A percentile compares a stretch with the other conserved stretches of the same genome.
Evolutionary conservation across 768 basidiomycete genomes (phyloP).

Genomic region (Mycena leptocephala): DNA sequence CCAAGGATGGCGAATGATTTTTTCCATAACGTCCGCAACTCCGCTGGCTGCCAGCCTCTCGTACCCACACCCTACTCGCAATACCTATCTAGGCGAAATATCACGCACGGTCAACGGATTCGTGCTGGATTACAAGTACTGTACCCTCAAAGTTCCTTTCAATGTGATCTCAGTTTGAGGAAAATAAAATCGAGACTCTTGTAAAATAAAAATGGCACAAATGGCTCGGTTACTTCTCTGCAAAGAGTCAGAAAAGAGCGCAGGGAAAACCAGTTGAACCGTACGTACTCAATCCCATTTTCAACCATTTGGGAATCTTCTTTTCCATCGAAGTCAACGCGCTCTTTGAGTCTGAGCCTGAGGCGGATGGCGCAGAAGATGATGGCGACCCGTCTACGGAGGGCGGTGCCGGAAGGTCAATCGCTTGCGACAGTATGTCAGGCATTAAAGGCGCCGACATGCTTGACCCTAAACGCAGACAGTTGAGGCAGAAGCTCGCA

Average conservation of each 20-base stretch:
- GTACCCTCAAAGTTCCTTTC: no score
- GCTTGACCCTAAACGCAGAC: slow-evolving; percentile 59
- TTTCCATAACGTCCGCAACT: no score
- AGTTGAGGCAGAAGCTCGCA: not conserved
- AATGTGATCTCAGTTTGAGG: no score
- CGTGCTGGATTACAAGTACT: no score
- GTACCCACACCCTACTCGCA: no score
- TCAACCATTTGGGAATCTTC: slow-evolving; percentile 89
- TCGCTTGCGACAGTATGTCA: slow-evolving; percentile 70
- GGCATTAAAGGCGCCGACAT: slow-evolving; percentile 77
- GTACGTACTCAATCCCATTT: slow-evolving; percentile 73
- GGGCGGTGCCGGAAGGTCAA: slow-evolving; percentile 78
- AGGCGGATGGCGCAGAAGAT: slow-evolving; percentile 1
- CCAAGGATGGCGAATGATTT: no score
- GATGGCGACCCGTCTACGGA: slow-evolving; percentile 34
- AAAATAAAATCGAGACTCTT: no score
- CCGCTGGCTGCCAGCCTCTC: no score
- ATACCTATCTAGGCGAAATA: no score
- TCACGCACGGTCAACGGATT: no score
- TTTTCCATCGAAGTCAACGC: slow-evolving; percentile 51
- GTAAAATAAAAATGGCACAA: not conserved
- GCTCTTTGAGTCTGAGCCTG: not conserved
- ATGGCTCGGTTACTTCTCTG: slow-evolving; percentile 42
- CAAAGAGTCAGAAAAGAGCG: not conserved
- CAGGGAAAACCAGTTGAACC: not conserved